Base-by-base conservation (phyloP, 1,139 yeast genomes). In the Wickerhamomyces sp. region DNA sequence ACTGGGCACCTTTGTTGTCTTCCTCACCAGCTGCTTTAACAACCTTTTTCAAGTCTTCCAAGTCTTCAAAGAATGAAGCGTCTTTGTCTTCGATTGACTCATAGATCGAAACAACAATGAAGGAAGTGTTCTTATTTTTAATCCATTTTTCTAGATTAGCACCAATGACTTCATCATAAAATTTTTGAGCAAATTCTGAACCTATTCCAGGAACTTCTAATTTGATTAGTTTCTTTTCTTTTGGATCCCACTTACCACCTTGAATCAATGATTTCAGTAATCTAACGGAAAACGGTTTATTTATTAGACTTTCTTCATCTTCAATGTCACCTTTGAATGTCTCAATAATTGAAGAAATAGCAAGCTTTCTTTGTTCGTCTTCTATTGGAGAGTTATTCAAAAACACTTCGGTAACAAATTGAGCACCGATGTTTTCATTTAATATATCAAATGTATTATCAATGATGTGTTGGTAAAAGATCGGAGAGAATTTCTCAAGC, bases 1-100 rank as follows among this genome's bases (percentile, higher is more conserved):
- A 69, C 54, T 80, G 81, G 36, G 87, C 84, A 46, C 97, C 97
- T 67, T 88, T 89, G 63, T 86, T 87, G 33, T 74, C 81, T 28
- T 65, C 70, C 34, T 60, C 58, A 6, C 53, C 45, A 28, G 63
- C 64, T 16, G 64, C 54, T 36, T 70, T 61, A 49, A 78, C 64
- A 30, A 66, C 58, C 47, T 76, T 73, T 58, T 74, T 71, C 43
- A 75, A 59, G 47, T 72, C 70, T 55, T 74, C 75, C 56, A 87
- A 65, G 30, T 67, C 73, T 56, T 74, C 70, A 47, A 68, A 58
- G 47, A 88, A 76, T 29, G 64, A 60, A 61, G 72, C 56, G 61
- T 70, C 43, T 58, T 65, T 51, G 47, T 59, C 55, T 36, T 60
- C 56, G 42, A 68, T 52, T n/a, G 72, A 72, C 61, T 84, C 94